Base-by-base conservation (phyloP, 2,329 filamentous ascomycete species). In the Calonectria pteridis region DNA sequence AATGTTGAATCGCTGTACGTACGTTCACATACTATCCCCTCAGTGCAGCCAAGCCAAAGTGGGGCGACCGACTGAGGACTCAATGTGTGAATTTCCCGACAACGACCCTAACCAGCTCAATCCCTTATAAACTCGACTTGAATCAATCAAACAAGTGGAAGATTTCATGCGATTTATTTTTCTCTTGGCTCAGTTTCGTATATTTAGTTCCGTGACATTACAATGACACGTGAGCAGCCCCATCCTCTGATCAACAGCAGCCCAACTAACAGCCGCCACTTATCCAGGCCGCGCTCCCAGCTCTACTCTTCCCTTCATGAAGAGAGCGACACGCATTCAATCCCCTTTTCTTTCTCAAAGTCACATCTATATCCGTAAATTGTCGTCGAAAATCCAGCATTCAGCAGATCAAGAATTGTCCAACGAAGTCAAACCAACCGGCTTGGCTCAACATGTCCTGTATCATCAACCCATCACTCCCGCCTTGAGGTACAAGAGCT, bases 41-140 rank as follows among this genome's bases (percentile, higher is more conserved):
- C 35, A 35, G 28, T 69, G 5, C n/a, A 2, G 20, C 14, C 26
- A 20, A 9, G 18, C 18, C 18, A 18, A 43, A 7, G 40, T 43
- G 40, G 40, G 40, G 40, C 40, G n/a, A 20, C 40, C 2, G 40
- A 20, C 6, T 20, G 35, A 18, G 9, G 51, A 6, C n/a, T 49
- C 26, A 6, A 65, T 75, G 76, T 78, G 59, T 77, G 68, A 67
- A 65, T 74, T 77, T 50, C 51, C 76, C 76, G 75, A 69, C 28
- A 20, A 11, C 31, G 18, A 28, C n/a, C 40, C 18, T 11, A 55
- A 35, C 4, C 4, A 5, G 35, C 3, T 43, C 3, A 13, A 29
- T 10, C 43, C 29, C 18, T 16, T 65, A 35, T 50, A 33, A 65
- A 20, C 20, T 10, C 2, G 20, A 23, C 31, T 23, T 6, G 3